Percentiles rank a stretch among this genome's conserved stretches.
Conservation (phyloP, 2,329 filamentous ascomycete genomes). For the Diaporthe citri region DNA sequence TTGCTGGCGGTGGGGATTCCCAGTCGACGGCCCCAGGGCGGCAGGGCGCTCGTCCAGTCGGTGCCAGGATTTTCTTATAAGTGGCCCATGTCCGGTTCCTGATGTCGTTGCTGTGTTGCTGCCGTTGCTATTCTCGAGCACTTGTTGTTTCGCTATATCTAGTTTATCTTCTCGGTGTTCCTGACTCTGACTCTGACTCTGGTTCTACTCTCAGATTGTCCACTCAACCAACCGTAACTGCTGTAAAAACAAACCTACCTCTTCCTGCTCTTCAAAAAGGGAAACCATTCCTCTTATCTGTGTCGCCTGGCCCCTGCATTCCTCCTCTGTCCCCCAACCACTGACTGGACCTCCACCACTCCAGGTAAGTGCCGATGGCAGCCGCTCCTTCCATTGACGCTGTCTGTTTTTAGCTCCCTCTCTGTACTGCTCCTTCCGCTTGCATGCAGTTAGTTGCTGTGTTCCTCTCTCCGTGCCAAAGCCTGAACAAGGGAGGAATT, state of each 20-base stretch:
- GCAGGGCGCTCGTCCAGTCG: slow-evolving; percentile 12
- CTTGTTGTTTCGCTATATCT: slow-evolving; percentile 19
- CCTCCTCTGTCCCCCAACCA: background rate
- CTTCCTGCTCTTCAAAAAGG: background rate
- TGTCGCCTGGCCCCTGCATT: background rate
- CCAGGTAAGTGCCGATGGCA: slow-evolving; percentile 32
- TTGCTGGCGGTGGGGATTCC: slow-evolving; percentile 27
- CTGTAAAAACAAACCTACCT: background rate
- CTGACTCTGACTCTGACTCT: background rate
- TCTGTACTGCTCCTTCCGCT: slow-evolving; percentile 2
- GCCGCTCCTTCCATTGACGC: slow-evolving; percentile 25
- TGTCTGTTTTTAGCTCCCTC: slow-evolving; percentile 10
- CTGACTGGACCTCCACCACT: slow-evolving; percentile 4
- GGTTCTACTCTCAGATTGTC: background rate
- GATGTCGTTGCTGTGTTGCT: slow-evolving; percentile 11
- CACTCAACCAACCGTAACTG: background rate
- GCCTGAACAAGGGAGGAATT: background rate
- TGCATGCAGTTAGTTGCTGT: slow-evolving; percentile 23
- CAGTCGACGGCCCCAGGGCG: slow-evolving; percentile 22
- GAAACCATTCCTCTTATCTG: background rate
- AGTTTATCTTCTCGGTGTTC: background rate
- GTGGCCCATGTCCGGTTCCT: slow-evolving; percentile 24
- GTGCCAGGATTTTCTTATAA: slow-evolving; percentile 31
- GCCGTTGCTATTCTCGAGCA: slow-evolving; percentile 23
- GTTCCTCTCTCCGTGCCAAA: background rate